Conservation (phyloP, 1,284 basidiomycete species). For the Xerocomus amazonicus region DNA sequence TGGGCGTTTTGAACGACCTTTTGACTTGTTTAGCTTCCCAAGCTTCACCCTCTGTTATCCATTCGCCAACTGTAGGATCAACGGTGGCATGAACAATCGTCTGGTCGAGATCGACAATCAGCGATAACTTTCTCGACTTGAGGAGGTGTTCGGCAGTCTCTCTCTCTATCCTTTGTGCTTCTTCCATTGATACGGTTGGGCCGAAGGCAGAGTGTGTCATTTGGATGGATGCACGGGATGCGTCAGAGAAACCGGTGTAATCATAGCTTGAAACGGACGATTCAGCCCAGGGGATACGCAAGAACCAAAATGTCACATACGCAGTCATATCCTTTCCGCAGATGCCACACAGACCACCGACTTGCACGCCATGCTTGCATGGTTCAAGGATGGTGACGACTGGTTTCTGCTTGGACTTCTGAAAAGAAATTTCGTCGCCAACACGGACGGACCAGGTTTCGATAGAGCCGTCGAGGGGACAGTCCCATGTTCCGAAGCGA, state of each 20-base stretch:
- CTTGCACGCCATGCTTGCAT: constrained; percentile 91
- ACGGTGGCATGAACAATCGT: constrained; percentile 99
- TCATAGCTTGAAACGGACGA: constrained; percentile 56
- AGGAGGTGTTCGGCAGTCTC: constrained; percentile 80
- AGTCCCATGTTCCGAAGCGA: constrained; percentile 86
- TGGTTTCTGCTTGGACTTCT: constrained; percentile 53
- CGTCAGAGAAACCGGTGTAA: constrained; percentile 82
- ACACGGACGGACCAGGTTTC: constrained; percentile 60
- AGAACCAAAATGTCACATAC: constrained; percentile 46
- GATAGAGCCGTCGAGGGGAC: constrained; percentile 72
- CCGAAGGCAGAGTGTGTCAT: constrained; percentile 83
- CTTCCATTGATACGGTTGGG: constrained; percentile 76
- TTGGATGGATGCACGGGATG: constrained; percentile 76
- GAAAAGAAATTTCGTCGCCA: constrained; percentile 57
- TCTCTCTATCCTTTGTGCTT: constrained; percentile 85
- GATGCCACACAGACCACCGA: constrained; percentile 87
- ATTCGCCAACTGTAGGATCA: constrained; percentile 96
- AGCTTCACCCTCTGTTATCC: constrained; percentile 82
- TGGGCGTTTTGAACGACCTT: constrained; percentile 31
- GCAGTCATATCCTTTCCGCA: constrained; percentile 93
- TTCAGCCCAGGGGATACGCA: constrained; percentile 10
- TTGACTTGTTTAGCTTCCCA: constrained; percentile 58
- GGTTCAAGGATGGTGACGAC: constrained; percentile 73
- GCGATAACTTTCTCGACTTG: constrained; percentile 75
- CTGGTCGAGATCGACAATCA: constrained; percentile 98